Base-by-base conservation (phyloP, 1,284 basidiomycete genomes). In the Trichosporon sp. region DNA sequence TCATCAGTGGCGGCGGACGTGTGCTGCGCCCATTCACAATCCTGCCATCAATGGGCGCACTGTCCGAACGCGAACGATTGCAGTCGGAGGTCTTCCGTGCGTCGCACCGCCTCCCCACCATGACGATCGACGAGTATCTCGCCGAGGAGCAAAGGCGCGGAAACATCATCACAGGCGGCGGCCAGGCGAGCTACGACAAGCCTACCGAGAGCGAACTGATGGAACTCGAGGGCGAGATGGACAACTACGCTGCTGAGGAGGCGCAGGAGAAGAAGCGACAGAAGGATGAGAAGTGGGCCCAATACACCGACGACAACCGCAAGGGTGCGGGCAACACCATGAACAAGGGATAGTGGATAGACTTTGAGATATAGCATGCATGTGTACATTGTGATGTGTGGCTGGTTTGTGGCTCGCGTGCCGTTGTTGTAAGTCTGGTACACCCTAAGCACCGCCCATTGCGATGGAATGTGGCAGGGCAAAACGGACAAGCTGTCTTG, bases 121-220 rank as follows among this genome's bases (percentile, higher is more conserved):
- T 99, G 96, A 86, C 89, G 1, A 88, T 99, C 70, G 95, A 99
- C 74, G 91, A 99, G 78, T 98, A 95, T 75, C 85, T 99, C 23
- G 88, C 90, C 70, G 88, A 94, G 65, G 95, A 99, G 77, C 81
- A 84, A 60, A 82, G 88, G 65, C 82, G 91, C 59, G 94, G 95
- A 0, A 95, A 93, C 63, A 88, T 98, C 72, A 87, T 97, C 66
- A 84, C 86, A 3, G 90, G 89, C 32, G 91, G 91, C 80, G 92
- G 92, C 2, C 84, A 88, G 66, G 87, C 86, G 52, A 88, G 89
- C 1, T 86, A 87, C 69, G 82, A 83, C 23, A 80, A 84, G 3
- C 86, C 85, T 10, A 94, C 91, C 0, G 87, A 86, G 1, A 88
- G 87, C 1, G 91, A 94, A 74, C 86, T 90, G 70, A 84, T 94